Evolutionary conservation across 2,329 filamentous ascomycete genomes (phyloP).

Genomic region (Colletotrichum gigasporum): DNA sequence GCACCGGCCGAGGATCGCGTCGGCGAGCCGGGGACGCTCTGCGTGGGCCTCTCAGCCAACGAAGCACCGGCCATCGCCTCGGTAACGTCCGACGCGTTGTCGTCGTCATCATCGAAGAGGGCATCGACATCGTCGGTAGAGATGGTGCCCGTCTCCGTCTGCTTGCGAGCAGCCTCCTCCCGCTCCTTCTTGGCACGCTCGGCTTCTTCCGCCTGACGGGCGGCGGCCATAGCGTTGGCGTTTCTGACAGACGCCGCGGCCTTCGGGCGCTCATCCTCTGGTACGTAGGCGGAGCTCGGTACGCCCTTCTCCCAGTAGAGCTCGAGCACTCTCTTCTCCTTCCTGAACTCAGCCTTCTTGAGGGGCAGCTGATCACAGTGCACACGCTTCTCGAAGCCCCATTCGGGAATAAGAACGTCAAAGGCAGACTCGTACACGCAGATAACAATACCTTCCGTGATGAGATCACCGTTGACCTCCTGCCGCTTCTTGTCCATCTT

Average conservation of each 20-base stretch:
- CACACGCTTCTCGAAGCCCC: slow-evolving; percentile 98
- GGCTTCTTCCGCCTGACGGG: slow-evolving; percentile 82
- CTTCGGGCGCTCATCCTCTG: slow-evolving; percentile 95
- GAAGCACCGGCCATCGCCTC: slow-evolving; percentile 93
- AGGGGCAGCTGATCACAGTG: slow-evolving; percentile 97
- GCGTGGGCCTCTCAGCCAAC: slow-evolving; percentile 86
- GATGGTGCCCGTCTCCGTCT: slow-evolving; percentile 94
- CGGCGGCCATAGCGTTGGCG: slow-evolving; percentile 78
- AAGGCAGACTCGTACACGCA: slow-evolving; percentile 99
- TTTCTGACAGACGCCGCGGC: slow-evolving; percentile 77
- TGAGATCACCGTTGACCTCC: slow-evolving; percentile 88
- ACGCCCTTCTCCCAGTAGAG: slow-evolving; percentile 99
- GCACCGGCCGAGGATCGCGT: slow-evolving; percentile 77
- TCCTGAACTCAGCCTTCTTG: slow-evolving; percentile 99
- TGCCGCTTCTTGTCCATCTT: slow-evolving; percentile 93
- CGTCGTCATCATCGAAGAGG: slow-evolving; percentile 94
- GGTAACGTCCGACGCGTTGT: slow-evolving; percentile 87
- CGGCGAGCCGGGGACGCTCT: slow-evolving; percentile 94
- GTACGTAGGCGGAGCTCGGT: slow-evolving; percentile 93
- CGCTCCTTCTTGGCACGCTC: slow-evolving; percentile 85
- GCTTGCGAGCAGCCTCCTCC: slow-evolving; percentile 90
- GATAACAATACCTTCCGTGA: slow-evolving; percentile 94
- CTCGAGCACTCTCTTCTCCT: slow-evolving; percentile 93
- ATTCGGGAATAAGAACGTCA: slow-evolving; percentile 97
- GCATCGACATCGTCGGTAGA: slow-evolving; percentile 93